These are phyloP conservation scores for Candida boidinii DNA, from an alignment of 805 yeast species.

Conservation along the genomic window DNA sequence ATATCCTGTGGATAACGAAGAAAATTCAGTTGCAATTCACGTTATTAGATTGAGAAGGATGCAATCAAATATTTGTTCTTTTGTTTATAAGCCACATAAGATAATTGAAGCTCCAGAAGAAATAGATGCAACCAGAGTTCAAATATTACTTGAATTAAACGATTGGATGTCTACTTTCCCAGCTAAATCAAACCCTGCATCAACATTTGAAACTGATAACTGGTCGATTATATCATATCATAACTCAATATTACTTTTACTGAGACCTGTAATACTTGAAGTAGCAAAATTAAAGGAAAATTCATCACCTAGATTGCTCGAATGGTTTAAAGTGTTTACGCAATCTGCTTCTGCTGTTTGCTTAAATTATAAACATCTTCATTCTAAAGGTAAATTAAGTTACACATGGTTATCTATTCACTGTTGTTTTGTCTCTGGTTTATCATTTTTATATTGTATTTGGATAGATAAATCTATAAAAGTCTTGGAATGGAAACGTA, in stretches of 20 bases:
- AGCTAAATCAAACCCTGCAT: conserved; percentile 13
- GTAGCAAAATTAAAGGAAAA: conserved; percentile 5
- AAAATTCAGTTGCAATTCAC: conserved; percentile 19
- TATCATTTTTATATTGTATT: conserved; percentile 23
- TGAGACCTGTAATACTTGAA: conserved; percentile 23
- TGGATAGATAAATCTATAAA: conserved; percentile 20
- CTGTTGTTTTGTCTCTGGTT: conserved; percentile 22
- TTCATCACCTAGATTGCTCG: conserved; percentile 14
- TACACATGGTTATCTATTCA: conserved; percentile 26
- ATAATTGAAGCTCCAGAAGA: conserved; percentile 13
- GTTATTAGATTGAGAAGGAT: conserved; percentile 24
- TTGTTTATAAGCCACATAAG: conserved; percentile 22
- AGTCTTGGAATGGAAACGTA: conserved; percentile 18
- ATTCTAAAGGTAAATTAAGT: conserved; percentile 16
- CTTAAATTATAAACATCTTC: conserved; percentile 19
- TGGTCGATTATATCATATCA: conserved; percentile 27
- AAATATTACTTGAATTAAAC: conserved; percentile 23
- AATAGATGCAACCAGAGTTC: conserved; percentile 19
- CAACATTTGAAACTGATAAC: conserved; percentile 23
- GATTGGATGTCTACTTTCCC: conserved; percentile 26
- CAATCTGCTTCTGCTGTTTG: conserved; percentile 23
- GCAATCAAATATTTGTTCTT: conserved; percentile 25
- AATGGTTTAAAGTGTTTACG: conserved; percentile 26
- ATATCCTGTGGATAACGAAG: conserved; percentile 13
- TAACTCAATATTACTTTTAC: conserved; percentile 22